These are phyloP conservation scores for Starmerella bacillaris DNA, from an alignment of 805 yeast species.

Conservation along the genomic window DNA sequence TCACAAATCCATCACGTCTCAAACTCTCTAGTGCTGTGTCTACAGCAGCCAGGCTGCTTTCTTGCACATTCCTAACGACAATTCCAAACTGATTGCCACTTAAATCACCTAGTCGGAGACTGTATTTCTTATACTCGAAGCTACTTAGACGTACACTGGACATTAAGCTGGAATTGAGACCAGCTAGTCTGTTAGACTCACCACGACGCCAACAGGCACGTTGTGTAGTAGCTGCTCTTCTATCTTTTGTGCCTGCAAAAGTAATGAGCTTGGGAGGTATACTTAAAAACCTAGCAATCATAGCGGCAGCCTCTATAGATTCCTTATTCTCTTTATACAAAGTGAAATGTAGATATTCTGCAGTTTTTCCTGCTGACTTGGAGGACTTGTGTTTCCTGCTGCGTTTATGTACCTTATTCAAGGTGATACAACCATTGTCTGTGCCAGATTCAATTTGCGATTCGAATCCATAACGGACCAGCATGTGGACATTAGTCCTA, in stretches of 20 bases:
- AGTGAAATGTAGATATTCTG: conserved; percentile 54
- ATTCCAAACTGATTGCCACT: conserved; percentile 78
- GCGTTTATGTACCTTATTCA: conserved; percentile 4
- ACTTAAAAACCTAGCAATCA: conserved; percentile 54
- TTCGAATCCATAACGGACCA: conserved; percentile 54
- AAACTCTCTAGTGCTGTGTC: conserved; percentile 36
- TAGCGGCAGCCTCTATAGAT: conserved; percentile 82
- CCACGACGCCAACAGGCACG: conserved; percentile 44
- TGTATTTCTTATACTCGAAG: conserved; percentile 44
- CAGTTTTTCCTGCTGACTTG: conserved; percentile 20
- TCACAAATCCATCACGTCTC: conserved; percentile 59
- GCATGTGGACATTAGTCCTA: conserved; percentile 66
- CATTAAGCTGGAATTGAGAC: conserved; percentile 48
- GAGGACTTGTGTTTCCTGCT: conserved; percentile 1
- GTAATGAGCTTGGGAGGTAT: conserved; percentile 53
- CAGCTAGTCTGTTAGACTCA: conserved; percentile 48
- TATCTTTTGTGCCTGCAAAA: conserved; percentile 91
- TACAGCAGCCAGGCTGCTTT: conserved; percentile 26
- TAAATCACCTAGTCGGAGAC: conserved; percentile 63
- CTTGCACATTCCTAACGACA: conserved; percentile 55
- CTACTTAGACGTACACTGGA: conserved; percentile 62
- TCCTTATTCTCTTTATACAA: conserved; percentile 90
- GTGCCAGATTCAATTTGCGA: conserved; percentile 68
- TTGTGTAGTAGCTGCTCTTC: conserved; percentile 91
- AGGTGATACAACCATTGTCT: conserved; percentile 21